Percentiles rank a stretch among this genome's conserved stretches.
phyloP scores from a whole-genome alignment of 495 filamentous ascomycete genomes.

The Hypoxylon fuscum region DNA sequence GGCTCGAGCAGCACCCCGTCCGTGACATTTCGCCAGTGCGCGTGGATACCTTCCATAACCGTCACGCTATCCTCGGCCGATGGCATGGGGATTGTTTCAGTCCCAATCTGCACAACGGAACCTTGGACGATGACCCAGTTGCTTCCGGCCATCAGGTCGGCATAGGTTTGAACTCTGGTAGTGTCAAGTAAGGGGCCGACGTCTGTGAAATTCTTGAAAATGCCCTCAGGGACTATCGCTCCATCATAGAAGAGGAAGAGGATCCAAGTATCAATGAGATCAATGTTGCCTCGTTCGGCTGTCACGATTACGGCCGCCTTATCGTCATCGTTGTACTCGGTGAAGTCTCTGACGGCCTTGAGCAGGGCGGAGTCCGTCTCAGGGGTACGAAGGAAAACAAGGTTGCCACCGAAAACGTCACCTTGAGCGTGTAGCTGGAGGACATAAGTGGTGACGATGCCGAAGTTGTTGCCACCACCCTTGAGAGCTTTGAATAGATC shows the following conservation, averaged over 20 bases:
- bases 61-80: slow-evolving; percentile 49
- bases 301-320: slow-evolving; percentile 65
- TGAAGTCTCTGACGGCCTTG: slow-evolving; percentile 61
- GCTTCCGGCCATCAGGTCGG: slow-evolving; percentile 38
- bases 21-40: slow-evolving; percentile 56
- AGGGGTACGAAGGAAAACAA: slow-evolving; percentile 50
- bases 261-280: slow-evolving; percentile 63
- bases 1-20: slow-evolving; percentile 51
- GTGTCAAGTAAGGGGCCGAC: slow-evolving; percentile 34
- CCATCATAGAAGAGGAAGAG: slow-evolving; percentile 72
- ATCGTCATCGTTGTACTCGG: slow-evolving; percentile 60
- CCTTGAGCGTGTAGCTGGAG: slow-evolving; percentile 59
- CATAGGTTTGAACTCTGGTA: slow-evolving; percentile 37
- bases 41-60: slow-evolving; percentile 57
- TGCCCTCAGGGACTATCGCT: slow-evolving; percentile 57
- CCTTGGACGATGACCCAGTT: slow-evolving; percentile 46
- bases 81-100: slow-evolving; percentile 60
- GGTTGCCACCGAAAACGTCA: slow-evolving; percentile 64
- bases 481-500: slow-evolving; percentile 57
- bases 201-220: slow-evolving; percentile 65
- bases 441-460: slow-evolving; percentile 59
- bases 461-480: slow-evolving; percentile 62
- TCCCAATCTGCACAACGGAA: slow-evolving; percentile 54
- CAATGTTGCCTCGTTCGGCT: slow-evolving; percentile 55
- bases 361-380: slow-evolving; percentile 55